Percentiles rank a stretch among this genome's conserved stretches.
phyloP scores from a whole-genome alignment of 306 rosid species.

The Benincasa hispida region DNA sequence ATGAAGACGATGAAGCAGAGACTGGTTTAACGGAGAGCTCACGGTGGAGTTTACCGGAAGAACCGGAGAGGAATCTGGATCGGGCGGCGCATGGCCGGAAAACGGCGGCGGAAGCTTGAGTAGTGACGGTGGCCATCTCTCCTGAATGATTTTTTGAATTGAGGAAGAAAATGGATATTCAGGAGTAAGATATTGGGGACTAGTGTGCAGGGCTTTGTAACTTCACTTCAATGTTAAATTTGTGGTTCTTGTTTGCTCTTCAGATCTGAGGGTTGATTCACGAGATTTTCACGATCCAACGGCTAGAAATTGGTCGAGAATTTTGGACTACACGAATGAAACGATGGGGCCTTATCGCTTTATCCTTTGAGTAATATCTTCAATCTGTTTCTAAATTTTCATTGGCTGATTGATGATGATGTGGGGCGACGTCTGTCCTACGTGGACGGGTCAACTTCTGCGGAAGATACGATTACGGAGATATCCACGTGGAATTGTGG shows the following conservation, averaged over 20 bases:
- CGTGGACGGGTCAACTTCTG: slow-evolving; percentile 5
- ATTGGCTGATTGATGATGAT: slow-evolving; percentile 42
- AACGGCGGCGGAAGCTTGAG: slow-evolving; percentile 81
- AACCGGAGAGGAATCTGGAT: slow-evolving; percentile 60
- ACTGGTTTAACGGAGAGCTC: slow-evolving; percentile 44
- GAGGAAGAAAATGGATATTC: not conserved
- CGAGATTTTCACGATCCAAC: slow-evolving; percentile 34
- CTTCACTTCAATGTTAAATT: slow-evolving; percentile 13
- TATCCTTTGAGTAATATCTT: slow-evolving; percentile 46
- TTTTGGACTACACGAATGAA: slow-evolving; percentile 18
- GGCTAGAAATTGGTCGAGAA: slow-evolving; percentile 14
- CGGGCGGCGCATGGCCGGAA: slow-evolving; percentile 56
- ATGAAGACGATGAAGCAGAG: slow-evolving; percentile 25
- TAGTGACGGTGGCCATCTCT: slow-evolving; percentile 76
- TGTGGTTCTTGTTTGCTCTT: slow-evolving; percentile 44
- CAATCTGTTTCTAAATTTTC: slow-evolving; percentile 29
- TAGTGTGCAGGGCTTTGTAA: slow-evolving; percentile 30
- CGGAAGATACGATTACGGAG: slow-evolving; percentile 4
- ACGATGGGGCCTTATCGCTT: slow-evolving; percentile 53
- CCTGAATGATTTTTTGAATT: slow-evolving; percentile 1
- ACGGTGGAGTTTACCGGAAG: slow-evolving; percentile 54
- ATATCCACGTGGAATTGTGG: slow-evolving; percentile 16
- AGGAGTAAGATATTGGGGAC: not conserved
- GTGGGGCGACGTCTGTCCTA: slow-evolving; percentile 29
- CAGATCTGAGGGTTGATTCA: slow-evolving; percentile 26